Evolutionary conservation across 2,329 filamentous ascomycete genomes (phyloP).

Genomic region (Penicillium sp.): DNA sequence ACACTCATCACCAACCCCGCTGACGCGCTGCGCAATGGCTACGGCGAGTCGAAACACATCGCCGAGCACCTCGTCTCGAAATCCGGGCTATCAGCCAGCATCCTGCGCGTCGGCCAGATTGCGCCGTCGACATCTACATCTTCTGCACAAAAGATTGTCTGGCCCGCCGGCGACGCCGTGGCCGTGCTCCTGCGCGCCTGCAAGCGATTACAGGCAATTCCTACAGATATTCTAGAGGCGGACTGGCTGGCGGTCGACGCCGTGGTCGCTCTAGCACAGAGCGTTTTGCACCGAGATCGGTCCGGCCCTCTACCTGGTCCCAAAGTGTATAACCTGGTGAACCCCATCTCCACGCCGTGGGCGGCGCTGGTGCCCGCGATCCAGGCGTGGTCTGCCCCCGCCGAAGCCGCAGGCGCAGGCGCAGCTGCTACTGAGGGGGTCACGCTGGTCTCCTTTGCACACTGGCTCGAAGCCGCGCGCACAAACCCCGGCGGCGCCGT

Average conservation of each 20-base stretch:
- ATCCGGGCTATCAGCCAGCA: not conserved
- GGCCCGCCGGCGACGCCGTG: not conserved
- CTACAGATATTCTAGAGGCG: not conserved
- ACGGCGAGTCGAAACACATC: conserved; percentile 10
- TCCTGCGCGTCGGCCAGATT: conserved; percentile 6
- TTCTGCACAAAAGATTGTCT: too few species aligned
- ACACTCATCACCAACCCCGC: not conserved
- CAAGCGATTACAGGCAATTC: conserved; percentile 1
- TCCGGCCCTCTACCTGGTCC: not conserved
- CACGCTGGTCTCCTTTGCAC: too few species aligned
- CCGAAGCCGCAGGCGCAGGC: too few species aligned
- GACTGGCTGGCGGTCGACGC: conserved; percentile 7
- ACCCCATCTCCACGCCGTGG: conserved; percentile 1
- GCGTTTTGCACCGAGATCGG: not conserved
- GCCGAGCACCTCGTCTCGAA: conserved; percentile 4
- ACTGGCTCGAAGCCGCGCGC: not conserved
- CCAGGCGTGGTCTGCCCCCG: conserved; percentile 2
- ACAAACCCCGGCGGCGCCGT: not conserved
- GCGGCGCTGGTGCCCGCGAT: not conserved
- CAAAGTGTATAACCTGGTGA: conserved; percentile 7
- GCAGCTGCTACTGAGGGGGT: too few species aligned
- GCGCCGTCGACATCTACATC: too few species aligned
- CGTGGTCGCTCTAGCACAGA: not conserved
- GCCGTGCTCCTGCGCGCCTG: not conserved
- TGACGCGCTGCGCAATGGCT: conserved; percentile 3